Conservation (phyloP, 2,329 filamentous ascomycete species). For the Blastomyces emzantsi region DNA sequence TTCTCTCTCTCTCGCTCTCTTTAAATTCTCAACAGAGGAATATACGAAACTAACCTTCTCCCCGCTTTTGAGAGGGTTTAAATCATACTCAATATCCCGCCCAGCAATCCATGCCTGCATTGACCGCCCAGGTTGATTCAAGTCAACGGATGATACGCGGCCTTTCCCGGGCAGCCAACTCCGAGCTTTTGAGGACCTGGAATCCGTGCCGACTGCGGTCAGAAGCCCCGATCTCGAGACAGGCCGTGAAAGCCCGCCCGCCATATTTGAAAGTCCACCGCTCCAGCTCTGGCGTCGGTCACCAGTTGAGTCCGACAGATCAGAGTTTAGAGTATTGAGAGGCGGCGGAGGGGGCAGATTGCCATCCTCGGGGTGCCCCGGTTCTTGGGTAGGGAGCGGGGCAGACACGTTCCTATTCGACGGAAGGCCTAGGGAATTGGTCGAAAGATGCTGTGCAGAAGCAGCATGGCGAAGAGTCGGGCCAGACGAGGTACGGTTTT, state of each 20-base stretch:
- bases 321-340: constrained; percentile 30
- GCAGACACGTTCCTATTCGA: constrained; percentile 16
- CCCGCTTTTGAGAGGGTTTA: constrained; percentile 42
- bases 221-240: constrained; percentile 22
- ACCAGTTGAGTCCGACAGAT: constrained; percentile 29
- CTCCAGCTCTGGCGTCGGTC: constrained; percentile 32
- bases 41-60: constrained; percentile 38
- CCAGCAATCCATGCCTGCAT: constrained; percentile 50
- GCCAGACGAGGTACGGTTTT: background rate
- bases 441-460: constrained; percentile 15
- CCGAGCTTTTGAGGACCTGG: constrained; percentile 27
- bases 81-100: constrained; percentile 49
- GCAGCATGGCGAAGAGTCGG: constrained; percentile 12
- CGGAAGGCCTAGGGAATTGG: background rate
- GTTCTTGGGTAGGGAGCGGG: constrained; percentile 19
- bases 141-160: constrained; percentile 28
- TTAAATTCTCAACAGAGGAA: background rate
- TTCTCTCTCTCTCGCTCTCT: background rate
- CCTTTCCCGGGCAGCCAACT: constrained; percentile 39
- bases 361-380: constrained; percentile 11
- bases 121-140: constrained; percentile 24
- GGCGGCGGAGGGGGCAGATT: constrained; percentile 33
- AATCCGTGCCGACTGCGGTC: constrained; percentile 24
- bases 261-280: constrained; percentile 27
- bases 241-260: constrained; percentile 28